Base-by-base conservation (phyloP, 768 basidiomycete genomes). In the Boletus pseudo-olivaceus region DNA sequence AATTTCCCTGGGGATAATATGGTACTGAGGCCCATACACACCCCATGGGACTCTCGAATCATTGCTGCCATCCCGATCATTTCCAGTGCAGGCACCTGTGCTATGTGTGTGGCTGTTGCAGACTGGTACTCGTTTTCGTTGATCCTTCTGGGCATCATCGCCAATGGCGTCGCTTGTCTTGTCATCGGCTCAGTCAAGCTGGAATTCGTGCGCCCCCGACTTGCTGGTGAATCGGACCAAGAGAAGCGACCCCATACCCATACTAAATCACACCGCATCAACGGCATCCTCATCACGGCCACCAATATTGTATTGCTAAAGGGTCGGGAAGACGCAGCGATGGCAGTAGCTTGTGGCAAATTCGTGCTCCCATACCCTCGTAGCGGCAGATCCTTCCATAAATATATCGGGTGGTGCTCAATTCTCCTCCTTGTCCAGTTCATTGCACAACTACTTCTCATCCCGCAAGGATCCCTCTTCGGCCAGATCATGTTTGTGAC, bases 81-180 rank as follows among this genome's bases (percentile, higher is more conserved):
- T 12, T 33, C 42, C 32, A 57, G 54, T 2, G 41, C 5, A 17
- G 40, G 44, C 5, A n/a, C 54, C 15, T 55, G 48, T 47, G 23
- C 11, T 15, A 10, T 46, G 32, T 55, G 53, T 39, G 64, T 45
- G 5, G 10, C 61, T 11, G 47, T 54, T 35, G 9, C 37, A 15
- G 69, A 71, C 33, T 71, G 69, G 69, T 69, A 57, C 38, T 64
- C 62, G 23, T 71, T 65, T 52, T 43, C 61, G 10, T 55, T 69
- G 60, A 68, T 71, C 47, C 53, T 71, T 10, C 52, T 66, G 14
- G 69, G 69, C 10, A 66, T 71, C 37, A 7, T 71, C 19, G 62
- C 66, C 50, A 69, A 60, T 30, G 68, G 69, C 17, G 7, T 67
- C n/a, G 60, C 68, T 27, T 68, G 63, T 50, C 44, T 56, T 14